These are phyloP conservation scores for Populus deltoides DNA, from an alignment of 345 rosid genomes.

Conservation along the genomic window DNA sequence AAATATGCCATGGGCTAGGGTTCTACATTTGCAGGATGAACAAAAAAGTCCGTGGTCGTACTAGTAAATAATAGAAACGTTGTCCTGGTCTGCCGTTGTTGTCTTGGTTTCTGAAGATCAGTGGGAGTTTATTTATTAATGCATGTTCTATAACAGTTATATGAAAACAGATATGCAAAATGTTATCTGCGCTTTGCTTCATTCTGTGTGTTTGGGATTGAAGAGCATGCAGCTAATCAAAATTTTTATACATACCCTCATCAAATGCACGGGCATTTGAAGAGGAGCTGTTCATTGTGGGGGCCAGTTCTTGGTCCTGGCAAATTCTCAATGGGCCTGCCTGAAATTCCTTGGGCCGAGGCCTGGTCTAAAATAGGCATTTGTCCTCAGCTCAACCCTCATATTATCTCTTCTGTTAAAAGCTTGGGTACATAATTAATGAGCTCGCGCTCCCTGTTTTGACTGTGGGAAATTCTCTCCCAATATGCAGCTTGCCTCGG, in stretches of 20 bases:
- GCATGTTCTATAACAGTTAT: not conserved
- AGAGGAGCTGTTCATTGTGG: not conserved
- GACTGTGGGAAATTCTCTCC: not conserved
- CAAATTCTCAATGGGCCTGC: not conserved
- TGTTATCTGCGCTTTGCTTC: not conserved
- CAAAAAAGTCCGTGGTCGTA: not conserved
- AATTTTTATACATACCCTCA: no score
- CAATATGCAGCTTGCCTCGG: not conserved
- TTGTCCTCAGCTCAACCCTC: not conserved
- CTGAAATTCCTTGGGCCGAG: not conserved
- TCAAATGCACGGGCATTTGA: not conserved
- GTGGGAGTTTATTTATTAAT: not conserved
- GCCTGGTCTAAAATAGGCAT: not conserved
- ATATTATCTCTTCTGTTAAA: not conserved
- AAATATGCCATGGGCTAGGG: constrained; percentile 23
- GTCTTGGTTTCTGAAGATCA: not conserved
- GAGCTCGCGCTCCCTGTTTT: no score
- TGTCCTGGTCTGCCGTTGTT: not conserved
- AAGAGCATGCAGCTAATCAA: no score
- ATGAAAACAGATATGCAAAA: not conserved
- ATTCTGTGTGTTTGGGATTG: not conserved
- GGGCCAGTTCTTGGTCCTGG: no score
- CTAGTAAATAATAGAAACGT: constrained; percentile 7
- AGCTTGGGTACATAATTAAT: not conserved
- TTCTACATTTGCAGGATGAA: not conserved